Conservation (phyloP, 106 monocot genomes). For the Allium fistulosum region DNA sequence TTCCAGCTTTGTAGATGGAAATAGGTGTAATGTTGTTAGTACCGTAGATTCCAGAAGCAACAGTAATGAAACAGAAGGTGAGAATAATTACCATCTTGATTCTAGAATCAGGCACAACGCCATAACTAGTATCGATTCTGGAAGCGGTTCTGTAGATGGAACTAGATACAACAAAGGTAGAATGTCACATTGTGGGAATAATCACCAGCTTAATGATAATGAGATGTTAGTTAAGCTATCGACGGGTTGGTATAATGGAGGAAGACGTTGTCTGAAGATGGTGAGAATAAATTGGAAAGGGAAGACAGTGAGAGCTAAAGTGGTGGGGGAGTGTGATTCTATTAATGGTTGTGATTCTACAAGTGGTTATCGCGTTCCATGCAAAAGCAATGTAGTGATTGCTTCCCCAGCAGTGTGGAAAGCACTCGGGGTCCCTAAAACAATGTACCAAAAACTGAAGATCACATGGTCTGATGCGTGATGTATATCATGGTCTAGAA, state of each 20-base stretch:
- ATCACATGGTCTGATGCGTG: slow-evolving; percentile 18
- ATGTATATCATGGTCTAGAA: background rate
- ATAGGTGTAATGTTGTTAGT: too few relatives aligned
- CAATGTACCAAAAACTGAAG: background rate
- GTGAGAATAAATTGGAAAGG: slow-evolving; percentile 25
- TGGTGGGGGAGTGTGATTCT: slow-evolving; percentile 43
- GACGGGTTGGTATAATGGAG: slow-evolving; percentile 27
- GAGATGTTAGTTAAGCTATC: slow-evolving; percentile 23
- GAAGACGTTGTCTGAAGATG: slow-evolving; percentile 20
- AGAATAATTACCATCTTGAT: too few relatives aligned
- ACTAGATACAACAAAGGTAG: too few relatives aligned
- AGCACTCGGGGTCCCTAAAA: slow-evolving; percentile 13
- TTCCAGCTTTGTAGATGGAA: too few relatives aligned
- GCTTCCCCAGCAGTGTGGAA: slow-evolving; percentile 29
- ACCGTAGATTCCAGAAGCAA: too few relatives aligned
- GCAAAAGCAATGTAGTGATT: slow-evolving; percentile 25
- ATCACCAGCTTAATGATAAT: slow-evolving; percentile 9
- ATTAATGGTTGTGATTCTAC: background rate
- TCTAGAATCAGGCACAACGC: too few relatives aligned
- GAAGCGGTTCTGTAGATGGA: too few relatives aligned
- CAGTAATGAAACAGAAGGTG: too few relatives aligned
- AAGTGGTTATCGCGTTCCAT: slow-evolving; percentile 19
- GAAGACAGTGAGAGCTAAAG: slow-evolving; percentile 19
- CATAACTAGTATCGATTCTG: too few relatives aligned
- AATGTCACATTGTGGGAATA: background rate